These are phyloP conservation scores for Rhipidocladum racemiflorum DNA, from an alignment of 176 grass and related monocot species.

Conservation along the genomic window DNA sequence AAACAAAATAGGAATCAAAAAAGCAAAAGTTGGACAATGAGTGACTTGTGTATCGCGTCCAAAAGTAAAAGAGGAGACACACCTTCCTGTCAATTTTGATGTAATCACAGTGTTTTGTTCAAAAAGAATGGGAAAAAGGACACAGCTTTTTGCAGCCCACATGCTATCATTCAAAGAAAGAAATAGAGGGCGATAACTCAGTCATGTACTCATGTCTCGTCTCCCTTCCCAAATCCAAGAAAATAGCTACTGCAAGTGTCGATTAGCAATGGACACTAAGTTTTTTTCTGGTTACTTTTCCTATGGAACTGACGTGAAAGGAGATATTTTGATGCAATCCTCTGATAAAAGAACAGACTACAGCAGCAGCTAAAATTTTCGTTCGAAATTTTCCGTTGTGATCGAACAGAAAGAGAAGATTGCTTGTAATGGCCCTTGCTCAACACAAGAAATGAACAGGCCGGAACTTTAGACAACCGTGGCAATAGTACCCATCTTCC, in stretches of 20 bases:
- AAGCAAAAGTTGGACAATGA: background rate
- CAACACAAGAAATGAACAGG: background rate
- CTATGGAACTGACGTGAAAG: background rate
- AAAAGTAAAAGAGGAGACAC: slow-evolving; percentile 20
- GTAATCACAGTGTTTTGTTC: background rate
- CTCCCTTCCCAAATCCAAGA: background rate
- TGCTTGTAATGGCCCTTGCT: background rate
- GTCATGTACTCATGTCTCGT: background rate
- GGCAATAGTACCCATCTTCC: background rate
- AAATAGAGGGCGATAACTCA: background rate
- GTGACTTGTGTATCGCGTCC: background rate
- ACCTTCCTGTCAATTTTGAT: background rate
- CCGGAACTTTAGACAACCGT: background rate
- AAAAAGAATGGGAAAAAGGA: background rate
- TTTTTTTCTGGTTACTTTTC: background rate
- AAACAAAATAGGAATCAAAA: background rate
- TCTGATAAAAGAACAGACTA: background rate
- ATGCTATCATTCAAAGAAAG: background rate
- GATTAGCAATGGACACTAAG: background rate
- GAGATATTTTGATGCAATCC: background rate
- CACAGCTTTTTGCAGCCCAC: background rate
- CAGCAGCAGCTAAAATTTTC: background rate
- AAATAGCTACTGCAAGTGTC: background rate
- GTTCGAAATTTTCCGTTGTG: background rate
- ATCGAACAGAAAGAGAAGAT: too few species aligned